phyloP scores from a whole-genome alignment of 805 yeast genomes.

The Saturnispora kantuleensis region DNA sequence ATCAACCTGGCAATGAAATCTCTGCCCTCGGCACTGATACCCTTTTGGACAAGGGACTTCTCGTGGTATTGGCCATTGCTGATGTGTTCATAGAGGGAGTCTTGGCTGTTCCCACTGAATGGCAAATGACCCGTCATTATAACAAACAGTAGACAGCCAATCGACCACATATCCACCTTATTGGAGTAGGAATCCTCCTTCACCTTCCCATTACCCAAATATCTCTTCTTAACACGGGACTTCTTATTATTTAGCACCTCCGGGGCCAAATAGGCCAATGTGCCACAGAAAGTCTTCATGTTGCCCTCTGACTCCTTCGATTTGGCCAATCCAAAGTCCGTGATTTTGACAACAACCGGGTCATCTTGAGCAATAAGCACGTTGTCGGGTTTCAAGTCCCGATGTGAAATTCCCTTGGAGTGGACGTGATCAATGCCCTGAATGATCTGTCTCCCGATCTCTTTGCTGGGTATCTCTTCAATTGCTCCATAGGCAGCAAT shows the following conservation, averaged over 20 bases:
- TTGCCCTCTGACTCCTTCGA: constrained; percentile 73
- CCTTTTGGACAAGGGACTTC: constrained; percentile 51
- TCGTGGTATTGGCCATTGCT: constrained; percentile 71
- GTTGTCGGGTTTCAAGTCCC: constrained; percentile 95
- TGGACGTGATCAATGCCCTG: constrained; percentile 85
- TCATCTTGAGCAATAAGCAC: constrained; percentile 83
- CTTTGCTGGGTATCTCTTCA: constrained; percentile 84
- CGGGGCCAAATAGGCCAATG: constrained; percentile 94
- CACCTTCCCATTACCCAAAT: constrained; percentile 26
- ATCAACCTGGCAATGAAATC: constrained; percentile 63
- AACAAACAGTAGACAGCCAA: constrained; percentile 90
- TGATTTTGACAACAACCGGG: constrained; percentile 84
- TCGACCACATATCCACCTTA: constrained; percentile 94
- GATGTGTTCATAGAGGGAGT: constrained; percentile 69
- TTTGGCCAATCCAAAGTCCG: constrained; percentile 95
- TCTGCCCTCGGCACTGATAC: constrained; percentile 58
- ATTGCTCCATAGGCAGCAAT: constrained; percentile 88
- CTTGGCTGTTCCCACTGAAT: constrained; percentile 87
- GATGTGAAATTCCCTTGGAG: constrained; percentile 81
- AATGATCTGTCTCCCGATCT: constrained; percentile 74
- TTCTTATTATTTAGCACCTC: constrained; percentile 60
- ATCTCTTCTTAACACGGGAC: constrained; percentile 17
- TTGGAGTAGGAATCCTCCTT: constrained; percentile 52
- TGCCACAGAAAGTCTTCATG: constrained; percentile 96
- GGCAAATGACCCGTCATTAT: constrained; percentile 90